Evolutionary conservation across 2,329 filamentous ascomycete species (phyloP).

Genomic region (Periconia sp.): DNA sequence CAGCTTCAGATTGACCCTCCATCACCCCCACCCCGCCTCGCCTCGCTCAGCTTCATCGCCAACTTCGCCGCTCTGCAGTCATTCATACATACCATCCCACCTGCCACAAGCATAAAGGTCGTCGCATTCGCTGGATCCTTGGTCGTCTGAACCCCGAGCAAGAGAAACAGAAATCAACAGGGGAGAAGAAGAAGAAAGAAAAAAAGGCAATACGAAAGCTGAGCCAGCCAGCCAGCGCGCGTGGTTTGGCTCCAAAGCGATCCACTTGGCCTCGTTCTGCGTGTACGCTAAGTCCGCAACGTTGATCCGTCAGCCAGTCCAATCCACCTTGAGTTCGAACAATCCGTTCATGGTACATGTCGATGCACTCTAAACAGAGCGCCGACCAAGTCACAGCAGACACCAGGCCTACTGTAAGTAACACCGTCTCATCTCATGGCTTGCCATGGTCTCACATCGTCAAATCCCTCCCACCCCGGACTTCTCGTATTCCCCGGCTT

Average conservation of each 20-base stretch:
- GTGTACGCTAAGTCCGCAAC: conserved; percentile 19
- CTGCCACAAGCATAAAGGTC: no score
- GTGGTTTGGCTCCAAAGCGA: background rate
- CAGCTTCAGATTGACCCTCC: background rate
- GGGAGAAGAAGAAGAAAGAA: background rate
- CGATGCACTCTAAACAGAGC: no score
- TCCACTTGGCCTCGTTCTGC: conserved; percentile 13
- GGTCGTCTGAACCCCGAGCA: background rate
- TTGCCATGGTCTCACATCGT: background rate
- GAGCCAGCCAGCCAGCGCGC: no score
- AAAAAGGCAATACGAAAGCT: conserved; percentile 5
- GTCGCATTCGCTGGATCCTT: background rate
- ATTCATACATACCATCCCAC: background rate
- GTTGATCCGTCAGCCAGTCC: conserved; percentile 15
- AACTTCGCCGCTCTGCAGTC: no score
- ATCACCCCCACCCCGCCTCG: background rate
- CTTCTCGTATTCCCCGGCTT: conserved; percentile 12
- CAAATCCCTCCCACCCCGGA: conserved; percentile 3
- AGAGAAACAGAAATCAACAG: background rate
- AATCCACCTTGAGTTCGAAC: no score
- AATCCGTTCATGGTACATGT: no score
- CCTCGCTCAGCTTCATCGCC: no score
- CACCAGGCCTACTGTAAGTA: no score
- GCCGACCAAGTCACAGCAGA: no score
- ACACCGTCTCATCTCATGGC: no score